Conservation (phyloP, 2,329 filamentous ascomycete genomes). For the Waltergamsia citrina region DNA sequence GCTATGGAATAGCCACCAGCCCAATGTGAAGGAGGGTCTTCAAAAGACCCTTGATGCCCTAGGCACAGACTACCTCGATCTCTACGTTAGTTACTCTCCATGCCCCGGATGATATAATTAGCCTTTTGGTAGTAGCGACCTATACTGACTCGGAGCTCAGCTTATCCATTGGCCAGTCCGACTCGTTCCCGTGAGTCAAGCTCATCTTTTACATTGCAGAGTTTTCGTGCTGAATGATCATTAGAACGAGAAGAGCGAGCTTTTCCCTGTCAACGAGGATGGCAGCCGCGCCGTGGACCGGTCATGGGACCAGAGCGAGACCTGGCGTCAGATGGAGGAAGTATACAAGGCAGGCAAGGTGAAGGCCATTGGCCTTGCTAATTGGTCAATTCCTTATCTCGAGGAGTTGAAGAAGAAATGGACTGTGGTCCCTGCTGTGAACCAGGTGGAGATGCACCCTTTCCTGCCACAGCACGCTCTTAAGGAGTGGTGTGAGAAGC, state of each 20-base stretch:
- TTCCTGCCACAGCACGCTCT: no score
- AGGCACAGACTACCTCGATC: slow-evolving; percentile 37
- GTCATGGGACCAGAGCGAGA: slow-evolving; percentile 33
- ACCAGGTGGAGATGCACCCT: no score
- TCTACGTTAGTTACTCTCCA: no score
- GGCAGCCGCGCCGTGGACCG: slow-evolving; percentile 54
- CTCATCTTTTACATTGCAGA: background rate
- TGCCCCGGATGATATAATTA: background rate
- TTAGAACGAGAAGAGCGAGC: no score
- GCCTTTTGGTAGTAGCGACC: no score
- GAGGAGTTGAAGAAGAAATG: slow-evolving; percentile 31
- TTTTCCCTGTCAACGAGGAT: slow-evolving; percentile 35
- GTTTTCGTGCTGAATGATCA: no score
- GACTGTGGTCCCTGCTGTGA: no score
- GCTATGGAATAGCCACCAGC: no score
- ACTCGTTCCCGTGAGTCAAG: background rate
- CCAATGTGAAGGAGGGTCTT: no score
- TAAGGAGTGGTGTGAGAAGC: no score
- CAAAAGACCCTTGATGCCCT: slow-evolving; percentile 38
- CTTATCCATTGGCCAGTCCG: background rate
- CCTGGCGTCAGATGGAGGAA: slow-evolving; percentile 28
- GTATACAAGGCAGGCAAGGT: slow-evolving; percentile 27
- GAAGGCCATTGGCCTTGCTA: slow-evolving; percentile 38
- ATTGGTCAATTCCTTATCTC: slow-evolving; percentile 32
- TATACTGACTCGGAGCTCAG: no score